Percentiles rank a stretch among this genome's conserved stretches.
Evolutionary conservation across 352 stramenopile genomes (phyloP).

Genomic region (Globisporangium paroecandrum): DNA sequence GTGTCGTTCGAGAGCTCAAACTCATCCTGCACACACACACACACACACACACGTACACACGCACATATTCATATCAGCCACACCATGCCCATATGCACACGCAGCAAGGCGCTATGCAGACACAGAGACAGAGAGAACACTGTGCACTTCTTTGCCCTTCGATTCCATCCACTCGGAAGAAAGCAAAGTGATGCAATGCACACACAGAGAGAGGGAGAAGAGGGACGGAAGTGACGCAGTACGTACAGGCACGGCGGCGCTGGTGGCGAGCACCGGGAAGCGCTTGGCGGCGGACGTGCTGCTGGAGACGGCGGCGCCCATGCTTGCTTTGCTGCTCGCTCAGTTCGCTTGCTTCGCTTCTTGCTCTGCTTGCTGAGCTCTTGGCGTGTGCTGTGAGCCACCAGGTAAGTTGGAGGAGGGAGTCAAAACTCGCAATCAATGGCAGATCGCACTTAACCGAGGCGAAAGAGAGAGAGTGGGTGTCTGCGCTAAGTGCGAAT

Average conservation of each 20-base stretch:
- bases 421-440: neutral
- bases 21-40: slow-evolving; percentile 8
- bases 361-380: slow-evolving; percentile 8
- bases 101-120: neutral
- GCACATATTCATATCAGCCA: neutral
- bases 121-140: neutral
- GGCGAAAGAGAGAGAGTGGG: neutral
- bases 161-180: neutral
- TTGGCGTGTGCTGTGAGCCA: slow-evolving; percentile 18
- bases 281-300: slow-evolving; percentile 22
- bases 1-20: slow-evolving; percentile 36
- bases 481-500: neutral
- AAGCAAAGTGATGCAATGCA: neutral
- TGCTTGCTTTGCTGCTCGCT: slow-evolving; percentile 17
- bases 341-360: neutral
- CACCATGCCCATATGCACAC: neutral
- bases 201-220: neutral
- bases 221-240: neutral
- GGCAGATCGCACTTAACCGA: neutral
- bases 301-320: slow-evolving; percentile 53
- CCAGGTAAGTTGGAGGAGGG: slow-evolving; percentile 1
- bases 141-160: neutral
- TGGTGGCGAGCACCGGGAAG: slow-evolving; percentile 71
- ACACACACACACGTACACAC: neutral
- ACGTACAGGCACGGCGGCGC: slow-evolving; percentile 47